A percentile compares a stretch with the other conserved stretches of the same genome.
Evolutionary conservation across 768 basidiomycete species (phyloP).

Genomic region (Hypholoma sublateritium): DNA sequence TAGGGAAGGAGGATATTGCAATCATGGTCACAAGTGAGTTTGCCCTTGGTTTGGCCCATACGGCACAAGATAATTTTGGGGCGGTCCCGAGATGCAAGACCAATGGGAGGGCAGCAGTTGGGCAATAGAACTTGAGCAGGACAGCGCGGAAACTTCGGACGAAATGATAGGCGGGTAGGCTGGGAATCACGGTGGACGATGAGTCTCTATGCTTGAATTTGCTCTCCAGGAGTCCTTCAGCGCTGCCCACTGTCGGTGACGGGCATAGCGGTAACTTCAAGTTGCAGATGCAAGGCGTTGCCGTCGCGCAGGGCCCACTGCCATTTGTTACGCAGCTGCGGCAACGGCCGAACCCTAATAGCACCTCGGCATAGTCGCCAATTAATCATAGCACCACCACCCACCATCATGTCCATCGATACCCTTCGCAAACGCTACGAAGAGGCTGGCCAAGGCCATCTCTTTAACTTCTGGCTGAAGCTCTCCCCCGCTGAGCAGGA

Average conservation of each 20-base stretch:
- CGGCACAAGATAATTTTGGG: too few relatives aligned
- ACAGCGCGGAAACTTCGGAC: slow-evolving; percentile 4
- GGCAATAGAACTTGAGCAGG: too few relatives aligned
- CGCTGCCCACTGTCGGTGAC: too few relatives aligned
- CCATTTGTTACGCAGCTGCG: slow-evolving; percentile 5
- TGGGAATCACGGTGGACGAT: background rate
- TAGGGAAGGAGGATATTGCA: background rate
- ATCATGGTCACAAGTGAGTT: background rate
- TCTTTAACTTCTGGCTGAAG: slow-evolving; percentile 83
- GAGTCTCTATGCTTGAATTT: too few relatives aligned
- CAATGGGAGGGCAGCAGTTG: background rate
- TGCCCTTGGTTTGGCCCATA: too few relatives aligned
- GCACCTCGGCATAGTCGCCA: slow-evolving; percentile 5
- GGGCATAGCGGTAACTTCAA: too few relatives aligned
- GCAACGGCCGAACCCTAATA: slow-evolving; percentile 22
- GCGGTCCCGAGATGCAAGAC: too few relatives aligned
- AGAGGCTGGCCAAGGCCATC: slow-evolving; percentile 83
- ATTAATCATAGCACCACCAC: slow-evolving; percentile 10
- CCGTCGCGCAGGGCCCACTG: background rate
- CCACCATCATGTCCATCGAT: slow-evolving; percentile 55
- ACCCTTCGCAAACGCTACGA: slow-evolving; percentile 64
- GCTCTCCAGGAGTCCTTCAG: too few relatives aligned
- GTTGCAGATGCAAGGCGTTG: too few relatives aligned
- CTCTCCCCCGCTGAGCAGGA: slow-evolving; percentile 66
- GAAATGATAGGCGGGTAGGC: background rate